Evolutionary conservation across 805 yeast species (phyloP).

Genomic region (Brettanomyces bruxellensis): DNA sequence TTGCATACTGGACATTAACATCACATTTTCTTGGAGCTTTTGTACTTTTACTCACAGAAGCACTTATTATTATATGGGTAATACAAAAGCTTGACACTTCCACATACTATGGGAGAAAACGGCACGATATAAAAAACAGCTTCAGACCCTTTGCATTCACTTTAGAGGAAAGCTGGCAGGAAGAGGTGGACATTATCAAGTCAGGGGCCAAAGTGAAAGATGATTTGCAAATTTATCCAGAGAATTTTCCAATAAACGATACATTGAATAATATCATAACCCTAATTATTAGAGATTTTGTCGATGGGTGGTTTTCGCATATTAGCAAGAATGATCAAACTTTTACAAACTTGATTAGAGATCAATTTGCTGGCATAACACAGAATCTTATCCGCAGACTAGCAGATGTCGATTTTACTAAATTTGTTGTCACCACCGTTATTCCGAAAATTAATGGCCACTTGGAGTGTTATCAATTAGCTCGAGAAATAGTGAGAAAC

Average conservation of each 20-base stretch:
- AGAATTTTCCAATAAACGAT: conserved; percentile 44
- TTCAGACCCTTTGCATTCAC: conserved; percentile 19
- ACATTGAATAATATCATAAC: conserved; percentile 41
- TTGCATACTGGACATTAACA: neutral
- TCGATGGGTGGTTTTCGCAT: conserved; percentile 46
- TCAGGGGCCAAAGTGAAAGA: conserved; percentile 7
- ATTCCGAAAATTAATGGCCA: conserved; percentile 65
- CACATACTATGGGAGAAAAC: neutral
- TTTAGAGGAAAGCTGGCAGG: conserved; percentile 21
- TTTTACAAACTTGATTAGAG: conserved; percentile 34
- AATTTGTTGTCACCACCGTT: conserved; percentile 45
- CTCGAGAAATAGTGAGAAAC: conserved; percentile 28
- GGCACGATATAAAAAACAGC: neutral
- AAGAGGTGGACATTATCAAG: conserved; percentile 11
- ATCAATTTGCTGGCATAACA: conserved; percentile 35
- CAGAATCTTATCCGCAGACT: conserved; percentile 34
- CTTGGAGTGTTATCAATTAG: conserved; percentile 38
- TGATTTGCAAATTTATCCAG: conserved; percentile 27
- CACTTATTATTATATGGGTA: conserved; percentile 5
- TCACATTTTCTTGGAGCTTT: conserved; percentile 7
- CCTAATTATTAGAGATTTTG: conserved; percentile 42
- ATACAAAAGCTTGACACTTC: conserved; percentile 1
- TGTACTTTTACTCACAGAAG: conserved; percentile 7
- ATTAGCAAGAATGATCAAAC: conserved; percentile 29
- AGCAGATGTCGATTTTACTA: conserved; percentile 40